Evolutionary conservation across 257 asterid genomes (phyloP).

Genomic region (Sherardia arvensis): DNA sequence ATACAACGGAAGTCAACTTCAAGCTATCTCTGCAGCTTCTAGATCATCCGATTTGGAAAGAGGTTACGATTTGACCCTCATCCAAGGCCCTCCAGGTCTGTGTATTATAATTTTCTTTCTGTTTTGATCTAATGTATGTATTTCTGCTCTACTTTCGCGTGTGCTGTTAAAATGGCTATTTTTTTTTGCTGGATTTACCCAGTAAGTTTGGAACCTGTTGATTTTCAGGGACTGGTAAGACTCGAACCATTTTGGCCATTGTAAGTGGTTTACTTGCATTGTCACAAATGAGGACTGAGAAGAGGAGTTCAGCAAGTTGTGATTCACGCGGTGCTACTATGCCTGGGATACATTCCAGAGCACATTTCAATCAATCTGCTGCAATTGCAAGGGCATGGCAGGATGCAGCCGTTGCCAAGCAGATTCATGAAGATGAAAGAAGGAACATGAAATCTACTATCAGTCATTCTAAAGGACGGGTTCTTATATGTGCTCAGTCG

Average conservation of each 20-base stretch:
- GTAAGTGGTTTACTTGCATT: constrained; percentile 77
- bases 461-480: constrained; percentile 54
- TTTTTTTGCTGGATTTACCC: background rate
- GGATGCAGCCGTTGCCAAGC: constrained; percentile 92
- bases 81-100: constrained; percentile 99
- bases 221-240: constrained; percentile 84
- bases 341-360: constrained; percentile 33
- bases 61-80: constrained; percentile 67
- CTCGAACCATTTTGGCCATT: constrained; percentile 85
- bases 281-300: constrained; percentile 41
- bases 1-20: constrained; percentile 77
- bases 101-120: background rate
- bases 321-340: constrained; percentile 22
- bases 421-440: constrained; percentile 43
- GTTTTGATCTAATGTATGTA: constrained; percentile 1
- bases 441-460: constrained; percentile 29
- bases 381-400: constrained; percentile 98
- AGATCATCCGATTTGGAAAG: constrained; percentile 52
- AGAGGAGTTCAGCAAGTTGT: constrained; percentile 30
- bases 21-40: constrained; percentile 72
- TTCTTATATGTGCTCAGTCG: constrained; percentile 96
- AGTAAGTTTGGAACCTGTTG: constrained; percentile 10
- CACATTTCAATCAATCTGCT: constrained; percentile 57
- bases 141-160: background rate
- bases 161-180: background rate